Conservation (phyloP, 139 green algal species). For the Helicosporidium sp. region DNA sequence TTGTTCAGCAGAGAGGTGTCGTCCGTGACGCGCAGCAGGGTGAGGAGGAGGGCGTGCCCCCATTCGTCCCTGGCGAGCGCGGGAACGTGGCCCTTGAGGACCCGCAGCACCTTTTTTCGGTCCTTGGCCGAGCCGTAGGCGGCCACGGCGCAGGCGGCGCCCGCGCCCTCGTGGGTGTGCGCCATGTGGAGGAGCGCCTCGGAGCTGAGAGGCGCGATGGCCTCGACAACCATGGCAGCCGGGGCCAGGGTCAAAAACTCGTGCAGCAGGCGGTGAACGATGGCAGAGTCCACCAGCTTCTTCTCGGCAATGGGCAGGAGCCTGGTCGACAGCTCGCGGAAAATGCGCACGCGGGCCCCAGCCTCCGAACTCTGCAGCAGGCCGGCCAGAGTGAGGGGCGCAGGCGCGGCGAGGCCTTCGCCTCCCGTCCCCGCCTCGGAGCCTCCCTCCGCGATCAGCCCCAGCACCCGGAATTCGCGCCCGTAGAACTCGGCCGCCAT, state of each 20-base stretch:
- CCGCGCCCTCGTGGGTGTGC: conserved; percentile 64
- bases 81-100: conserved; percentile 32
- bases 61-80: conserved; percentile 58
- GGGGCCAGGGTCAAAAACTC: conserved; percentile 56
- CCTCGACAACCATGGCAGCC: conserved; percentile 38
- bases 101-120: conserved; percentile 44
- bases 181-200: conserved; percentile 64
- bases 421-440: conserved; percentile 1
- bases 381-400: conserved; percentile 27
- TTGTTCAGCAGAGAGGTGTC: conserved; percentile 66
- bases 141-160: conserved; percentile 44
- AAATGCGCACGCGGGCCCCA: conserved; percentile 30
- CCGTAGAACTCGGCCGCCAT: conserved; percentile 62
- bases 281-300: conserved; percentile 52
- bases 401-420: conserved; percentile 2
- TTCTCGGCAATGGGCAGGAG: conserved; percentile 70
- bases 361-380: conserved; percentile 24
- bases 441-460: conserved; percentile 18
- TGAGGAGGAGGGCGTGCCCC: conserved; percentile 46
- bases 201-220: conserved; percentile 45
- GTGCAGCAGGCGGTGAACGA: conserved; percentile 61
- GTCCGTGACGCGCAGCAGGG: conserved; percentile 47
- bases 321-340: conserved; percentile 29
- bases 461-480: conserved; percentile 54
- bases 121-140: conserved; percentile 52